Conservation (phyloP, 1,284 basidiomycete species). For the Hemileccinum hortonii region DNA sequence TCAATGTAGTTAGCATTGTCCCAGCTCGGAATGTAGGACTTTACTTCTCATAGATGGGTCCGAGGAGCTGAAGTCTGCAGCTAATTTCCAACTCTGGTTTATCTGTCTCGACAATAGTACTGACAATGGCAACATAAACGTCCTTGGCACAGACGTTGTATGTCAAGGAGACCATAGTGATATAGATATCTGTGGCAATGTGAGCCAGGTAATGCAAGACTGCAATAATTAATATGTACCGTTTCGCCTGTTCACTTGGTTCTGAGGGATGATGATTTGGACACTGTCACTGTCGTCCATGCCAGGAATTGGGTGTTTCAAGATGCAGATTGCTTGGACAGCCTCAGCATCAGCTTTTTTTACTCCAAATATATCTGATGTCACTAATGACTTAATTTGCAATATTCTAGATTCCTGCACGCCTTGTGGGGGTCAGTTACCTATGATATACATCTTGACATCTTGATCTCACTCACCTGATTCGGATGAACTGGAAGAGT, state of each 20-base stretch:
- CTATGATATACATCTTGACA: too few relatives aligned
- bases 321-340: constrained; percentile 96
- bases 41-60: constrained; percentile 93
- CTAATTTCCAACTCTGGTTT: constrained; percentile 90
- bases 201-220: constrained; percentile 5
- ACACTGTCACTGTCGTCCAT: constrained; percentile 94
- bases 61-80: constrained; percentile 90
- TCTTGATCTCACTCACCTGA: too few relatives aligned
- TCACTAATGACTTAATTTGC: too few relatives aligned
- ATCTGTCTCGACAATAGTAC: constrained; percentile 96
- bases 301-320: constrained; percentile 98
- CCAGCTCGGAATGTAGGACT: neutral
- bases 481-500: too few relatives aligned
- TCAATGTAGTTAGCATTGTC: constrained; percentile 8
- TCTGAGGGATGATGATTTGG: constrained; percentile 99
- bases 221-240: constrained; percentile 52
- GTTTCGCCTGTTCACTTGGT: constrained; percentile 93
- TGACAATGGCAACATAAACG: constrained; percentile 95
- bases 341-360: too few relatives aligned
- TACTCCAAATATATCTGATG: too few relatives aligned
- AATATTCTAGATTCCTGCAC: too few relatives aligned
- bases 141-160: constrained; percentile 98
- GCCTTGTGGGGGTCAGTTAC: too few relatives aligned
- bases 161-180: constrained; percentile 94
- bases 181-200: constrained; percentile 84